Conservation (phyloP, 768 basidiomycete species). For the Mycena crocata region DNA sequence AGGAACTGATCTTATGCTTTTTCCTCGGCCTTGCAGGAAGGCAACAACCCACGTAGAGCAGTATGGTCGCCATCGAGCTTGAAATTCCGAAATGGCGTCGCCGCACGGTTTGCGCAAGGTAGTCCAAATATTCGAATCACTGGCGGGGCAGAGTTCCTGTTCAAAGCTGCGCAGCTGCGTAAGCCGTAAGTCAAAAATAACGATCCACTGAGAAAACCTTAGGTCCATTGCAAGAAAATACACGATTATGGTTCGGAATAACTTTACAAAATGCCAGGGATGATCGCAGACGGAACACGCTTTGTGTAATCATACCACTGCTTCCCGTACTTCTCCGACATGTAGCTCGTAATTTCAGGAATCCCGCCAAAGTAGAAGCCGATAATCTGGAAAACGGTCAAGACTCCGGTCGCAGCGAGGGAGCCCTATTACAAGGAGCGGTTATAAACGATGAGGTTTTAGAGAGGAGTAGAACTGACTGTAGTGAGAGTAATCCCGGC, state of each 20-base stretch:
- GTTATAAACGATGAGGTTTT: not conserved
- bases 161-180: too few relatives aligned
- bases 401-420: conserved; percentile 2
- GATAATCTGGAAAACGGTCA: not conserved
- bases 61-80: too few relatives aligned
- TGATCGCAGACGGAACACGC: conserved; percentile 23
- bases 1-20: too few relatives aligned
- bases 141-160: too few relatives aligned
- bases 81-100: too few relatives aligned
- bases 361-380: not conserved
- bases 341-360: conserved; percentile 16
- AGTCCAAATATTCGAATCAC: too few relatives aligned
- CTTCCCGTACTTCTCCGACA: conserved; percentile 18
- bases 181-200: too few relatives aligned
- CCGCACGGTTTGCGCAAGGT: too few relatives aligned
- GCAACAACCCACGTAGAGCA: too few relatives aligned
- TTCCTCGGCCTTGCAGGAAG: too few relatives aligned
- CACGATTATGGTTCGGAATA: not conserved
- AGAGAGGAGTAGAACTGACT: conserved; percentile 1
- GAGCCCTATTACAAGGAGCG: conserved; percentile 22
- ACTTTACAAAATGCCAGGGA: conserved; percentile 30
- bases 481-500: conserved; percentile 36
- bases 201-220: too few relatives aligned
- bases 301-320: conserved; percentile 27
- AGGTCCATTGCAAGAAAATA: too few relatives aligned